Base-by-base conservation (phyloP, 345 rosid species). In the Dipteronia dyeriana region DNA sequence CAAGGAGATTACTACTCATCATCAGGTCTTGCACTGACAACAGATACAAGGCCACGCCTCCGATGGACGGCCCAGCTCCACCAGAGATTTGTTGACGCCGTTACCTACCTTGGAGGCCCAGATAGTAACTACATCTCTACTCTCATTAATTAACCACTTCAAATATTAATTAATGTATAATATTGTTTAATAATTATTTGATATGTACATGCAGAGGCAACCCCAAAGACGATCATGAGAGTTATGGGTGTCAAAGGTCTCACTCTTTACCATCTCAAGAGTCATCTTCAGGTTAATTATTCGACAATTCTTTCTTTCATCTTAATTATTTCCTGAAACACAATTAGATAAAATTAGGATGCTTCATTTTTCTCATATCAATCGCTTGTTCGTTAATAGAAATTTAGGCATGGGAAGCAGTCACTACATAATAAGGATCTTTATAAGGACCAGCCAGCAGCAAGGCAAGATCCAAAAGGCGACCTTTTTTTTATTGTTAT, bases 221-320 rank as follows among this genome's bases (percentile, higher is more conserved):
- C 87, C 4, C 87, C 84, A 14, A 84, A 84, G 73, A 60, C 79
- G 4, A 79, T 81, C 25, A 79, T 76, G 87, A 81, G 77, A 59
- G 66, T 74, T 17, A 84, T 84, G 87, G 84, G 84, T 39, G 80
- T 84, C n/a, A 79, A 79, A 13, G 87, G 87, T 19, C 84, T 84
- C 0, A 84, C 87, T 11, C 76, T 84, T 19, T 84, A 81, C 75
- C 87, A 84, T 63, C 67, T 81, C 66, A 84, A 84, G 74, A 79
- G 82, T 66, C 87, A 84, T 65, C 83, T 84, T 11, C 87, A 84
- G 84, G 86, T 80, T 41, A 34, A 34, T 34, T 34, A 4, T 34
- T 34, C 45, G 8, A 9, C 45, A 34, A 5, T 34, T 41, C 2
- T 41, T 41, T 10, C 49, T 45, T 45, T 45, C 13, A 9, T 2